Base-by-base conservation (phyloP, 768 basidiomycete species). In the Phylloporus scabripes region DNA sequence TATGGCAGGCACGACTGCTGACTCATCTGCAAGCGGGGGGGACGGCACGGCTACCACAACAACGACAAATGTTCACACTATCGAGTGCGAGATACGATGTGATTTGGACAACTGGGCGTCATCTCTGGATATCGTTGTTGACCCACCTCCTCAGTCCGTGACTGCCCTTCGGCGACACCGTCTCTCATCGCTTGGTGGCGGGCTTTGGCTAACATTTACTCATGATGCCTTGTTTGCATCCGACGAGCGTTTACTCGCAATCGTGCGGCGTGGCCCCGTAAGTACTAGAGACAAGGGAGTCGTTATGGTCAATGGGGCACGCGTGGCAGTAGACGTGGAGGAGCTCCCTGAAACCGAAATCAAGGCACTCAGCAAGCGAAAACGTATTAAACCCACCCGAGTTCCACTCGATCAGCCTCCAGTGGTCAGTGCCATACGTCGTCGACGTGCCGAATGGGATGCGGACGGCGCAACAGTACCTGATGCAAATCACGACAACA, bases 391-490 rank as follows among this genome's bases (percentile, higher is more conserved):
- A 65, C 90, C 92, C 4, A 71, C 73, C 3, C 80, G 95, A 29
- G 83, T 94, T 45, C 94, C 96, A 3, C 76, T 99, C 17, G 96
- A 99, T 65, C 93, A 94, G 57, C 94, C 93, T 0, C 90, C 85
- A 4, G 89, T 92, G 3, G 70, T 88, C 46, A 74, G 83, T 26
- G 81, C 77, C 38, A 82, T 89, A 49, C 76, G 85, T 36, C 74
- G 79, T 56, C 76, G 85, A 36, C 78, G 75, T 46, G 84, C 79
- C 18, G 88, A 91, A 53, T 87, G 85, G 85, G 80, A 78, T 55
- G 78, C 74, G 2, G 80, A 80, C 47, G 63, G 67, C 3, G 72
- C 67, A n/a, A 53, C 60, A 14, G 6, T 17, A 2, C 50, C 60
- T 4, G 53, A 63, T 7, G 14, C 56, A 0, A 62, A 51, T 18